phyloP scores from a whole-genome alignment of 2,329 filamentous ascomycete species.

The Xylariaceae sp. region DNA sequence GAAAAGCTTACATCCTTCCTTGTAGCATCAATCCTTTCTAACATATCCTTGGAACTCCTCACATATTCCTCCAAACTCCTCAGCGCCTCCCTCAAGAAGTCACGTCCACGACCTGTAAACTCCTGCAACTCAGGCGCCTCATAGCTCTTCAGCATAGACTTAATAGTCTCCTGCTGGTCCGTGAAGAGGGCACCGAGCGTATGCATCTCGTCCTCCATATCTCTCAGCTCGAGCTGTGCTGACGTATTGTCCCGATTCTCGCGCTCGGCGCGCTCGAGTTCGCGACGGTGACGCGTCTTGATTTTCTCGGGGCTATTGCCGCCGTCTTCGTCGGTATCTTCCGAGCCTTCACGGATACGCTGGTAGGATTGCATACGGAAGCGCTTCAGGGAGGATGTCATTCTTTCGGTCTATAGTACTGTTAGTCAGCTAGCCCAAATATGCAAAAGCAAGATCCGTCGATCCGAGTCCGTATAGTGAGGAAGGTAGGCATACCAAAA shows the following conservation, averaged over 20 bases:
- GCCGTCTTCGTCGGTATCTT: slow-evolving; percentile 41
- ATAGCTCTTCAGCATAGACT: slow-evolving; percentile 44
- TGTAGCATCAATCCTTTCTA: slow-evolving; percentile 52
- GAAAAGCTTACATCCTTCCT: slow-evolving; percentile 47
- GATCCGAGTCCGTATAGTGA: no score
- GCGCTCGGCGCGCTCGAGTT: slow-evolving; percentile 43
- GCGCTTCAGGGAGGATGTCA: slow-evolving; percentile 58
- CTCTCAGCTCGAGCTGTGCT: slow-evolving; percentile 57
- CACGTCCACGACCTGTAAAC: slow-evolving; percentile 43
- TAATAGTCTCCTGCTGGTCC: slow-evolving; percentile 50
- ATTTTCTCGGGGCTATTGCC: slow-evolving; percentile 37
- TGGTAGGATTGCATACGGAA: slow-evolving; percentile 58
- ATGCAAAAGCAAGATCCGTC: no score
- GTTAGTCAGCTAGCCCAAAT: no score
- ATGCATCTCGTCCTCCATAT: slow-evolving; percentile 60
- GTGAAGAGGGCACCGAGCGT: slow-evolving; percentile 55
- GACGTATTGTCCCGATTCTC: slow-evolving; percentile 62
- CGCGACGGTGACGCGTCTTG: slow-evolving; percentile 40
- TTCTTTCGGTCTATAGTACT: slow-evolving; percentile 51
- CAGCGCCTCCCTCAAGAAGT: slow-evolving; percentile 51
- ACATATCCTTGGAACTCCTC: slow-evolving; percentile 53
- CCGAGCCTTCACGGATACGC: slow-evolving; percentile 36
- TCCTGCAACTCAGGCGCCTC: slow-evolving; percentile 38
- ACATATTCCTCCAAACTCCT: slow-evolving; percentile 52
- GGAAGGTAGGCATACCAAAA: slow-evolving; percentile 42